Evolutionary conservation across 2,329 filamentous ascomycete species (phyloP).

Genomic region (Tolypocladium inflatum): DNA sequence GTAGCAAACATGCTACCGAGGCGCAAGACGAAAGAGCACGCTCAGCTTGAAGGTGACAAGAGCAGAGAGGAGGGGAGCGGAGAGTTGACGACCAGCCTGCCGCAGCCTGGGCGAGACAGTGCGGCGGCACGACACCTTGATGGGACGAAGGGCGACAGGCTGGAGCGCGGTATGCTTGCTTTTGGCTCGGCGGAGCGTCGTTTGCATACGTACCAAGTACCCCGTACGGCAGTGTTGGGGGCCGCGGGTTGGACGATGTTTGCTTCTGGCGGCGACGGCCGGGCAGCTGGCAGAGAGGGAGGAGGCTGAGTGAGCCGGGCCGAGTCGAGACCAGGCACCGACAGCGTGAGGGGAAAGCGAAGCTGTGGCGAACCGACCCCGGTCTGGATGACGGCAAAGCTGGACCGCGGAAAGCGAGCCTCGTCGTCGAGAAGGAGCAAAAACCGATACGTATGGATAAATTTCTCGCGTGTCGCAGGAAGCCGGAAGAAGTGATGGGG

Average conservation of each 20-base stretch:
- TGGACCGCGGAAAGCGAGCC: neutral
- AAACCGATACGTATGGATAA: neutral
- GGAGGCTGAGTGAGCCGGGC: neutral
- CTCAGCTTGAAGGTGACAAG: neutral
- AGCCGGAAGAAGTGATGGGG: neutral
- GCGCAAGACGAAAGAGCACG: neutral
- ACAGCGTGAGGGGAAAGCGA: neutral
- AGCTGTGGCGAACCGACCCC: neutral
- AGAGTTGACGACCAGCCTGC: neutral
- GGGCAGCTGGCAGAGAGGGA: neutral
- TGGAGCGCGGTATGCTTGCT: neutral
- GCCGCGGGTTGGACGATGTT: neutral
- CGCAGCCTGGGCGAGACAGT: neutral
- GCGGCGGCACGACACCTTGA: neutral
- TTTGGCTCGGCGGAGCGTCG: neutral
- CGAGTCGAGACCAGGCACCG: neutral
- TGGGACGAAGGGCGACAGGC: neutral
- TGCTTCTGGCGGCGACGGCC: neutral
- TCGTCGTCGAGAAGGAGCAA: neutral
- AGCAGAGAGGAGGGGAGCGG: too few relatives aligned
- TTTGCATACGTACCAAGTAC: neutral
- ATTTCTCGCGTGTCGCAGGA: neutral
- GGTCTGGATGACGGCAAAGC: neutral
- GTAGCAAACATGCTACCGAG: conserved; percentile 26
- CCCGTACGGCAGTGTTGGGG: neutral